These are phyloP conservation scores for Mycena pura DNA, from an alignment of 768 basidiomycete genomes.

Conservation along the genomic window DNA sequence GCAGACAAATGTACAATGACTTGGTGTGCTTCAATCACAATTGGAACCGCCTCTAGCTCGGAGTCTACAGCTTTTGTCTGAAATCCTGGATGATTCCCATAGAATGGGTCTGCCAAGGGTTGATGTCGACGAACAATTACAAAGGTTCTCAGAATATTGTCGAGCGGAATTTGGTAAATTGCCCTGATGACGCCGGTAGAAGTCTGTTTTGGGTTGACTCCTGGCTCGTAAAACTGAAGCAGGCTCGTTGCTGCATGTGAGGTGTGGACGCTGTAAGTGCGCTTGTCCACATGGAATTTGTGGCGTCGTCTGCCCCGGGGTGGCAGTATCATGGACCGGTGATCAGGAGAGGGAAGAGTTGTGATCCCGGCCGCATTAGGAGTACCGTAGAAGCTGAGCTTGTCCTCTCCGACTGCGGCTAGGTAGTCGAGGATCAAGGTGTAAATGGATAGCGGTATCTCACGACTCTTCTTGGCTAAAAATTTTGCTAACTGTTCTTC, in stretches of 20 bases:
- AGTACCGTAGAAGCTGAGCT: background rate
- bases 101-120: background rate
- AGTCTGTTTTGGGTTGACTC: background rate
- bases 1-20: constrained; percentile 6
- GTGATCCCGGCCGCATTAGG: background rate
- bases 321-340: background rate
- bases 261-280: background rate
- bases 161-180: background rate
- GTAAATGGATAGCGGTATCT: background rate
- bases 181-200: background rate
- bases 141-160: background rate
- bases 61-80: background rate
- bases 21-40: background rate
- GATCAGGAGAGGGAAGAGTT: background rate
- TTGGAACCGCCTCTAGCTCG: background rate
- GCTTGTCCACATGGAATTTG: background rate
- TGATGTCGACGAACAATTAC: background rate
- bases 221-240: constrained; percentile 3
- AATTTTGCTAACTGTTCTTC: background rate
- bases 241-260: background rate
- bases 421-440: background rate
- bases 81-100: background rate
- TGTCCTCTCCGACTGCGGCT: background rate
- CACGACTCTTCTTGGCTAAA: background rate
- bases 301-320: background rate